phyloP scores from a whole-genome alignment of 345 rosid species.

The Kandelia obovata region DNA sequence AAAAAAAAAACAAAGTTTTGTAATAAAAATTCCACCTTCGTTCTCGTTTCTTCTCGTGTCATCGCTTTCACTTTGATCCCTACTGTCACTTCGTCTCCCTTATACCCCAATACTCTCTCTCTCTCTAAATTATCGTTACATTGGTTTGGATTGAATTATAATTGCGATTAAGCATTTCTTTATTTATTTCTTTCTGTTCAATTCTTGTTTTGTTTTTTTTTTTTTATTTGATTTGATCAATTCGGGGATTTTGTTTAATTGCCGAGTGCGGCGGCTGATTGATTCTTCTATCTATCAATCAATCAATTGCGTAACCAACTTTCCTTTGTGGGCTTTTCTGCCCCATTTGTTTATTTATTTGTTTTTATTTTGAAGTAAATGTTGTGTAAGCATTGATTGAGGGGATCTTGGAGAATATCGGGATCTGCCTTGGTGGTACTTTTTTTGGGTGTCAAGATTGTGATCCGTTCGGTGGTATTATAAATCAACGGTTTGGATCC shows the following conservation, averaged over 20 bases:
- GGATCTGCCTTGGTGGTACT: slow-evolving; percentile 35
- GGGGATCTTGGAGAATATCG: slow-evolving; percentile 25
- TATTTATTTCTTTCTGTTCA: neutral
- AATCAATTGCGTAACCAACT: slow-evolving; percentile 1
- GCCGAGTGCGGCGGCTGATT: neutral
- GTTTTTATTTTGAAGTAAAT: neutral
- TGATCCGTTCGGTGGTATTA: slow-evolving; percentile 35
- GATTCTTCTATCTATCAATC: neutral
- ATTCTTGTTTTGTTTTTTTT: neutral
- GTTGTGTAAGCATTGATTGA: neutral
- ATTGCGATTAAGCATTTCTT: neutral
- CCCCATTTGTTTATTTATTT: neutral
- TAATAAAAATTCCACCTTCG: neutral
- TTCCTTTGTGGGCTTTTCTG: neutral
- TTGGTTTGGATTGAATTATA: neutral
- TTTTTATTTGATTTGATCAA: neutral
- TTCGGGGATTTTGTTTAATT: neutral
- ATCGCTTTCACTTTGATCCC: slow-evolving; percentile 19
- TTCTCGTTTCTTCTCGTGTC: neutral
- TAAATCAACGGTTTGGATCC: slow-evolving; percentile 73
- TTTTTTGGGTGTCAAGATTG: slow-evolving; percentile 20
- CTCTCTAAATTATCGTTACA: neutral
- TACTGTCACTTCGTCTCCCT: slow-evolving; percentile 30
- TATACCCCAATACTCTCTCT: neutral
- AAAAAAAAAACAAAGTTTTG: neutral